Evolutionary conservation across 2,329 filamentous ascomycete species (phyloP), one percentile per base, ranked within the genome.

Genomic region (Periconia digitata): DNA sequence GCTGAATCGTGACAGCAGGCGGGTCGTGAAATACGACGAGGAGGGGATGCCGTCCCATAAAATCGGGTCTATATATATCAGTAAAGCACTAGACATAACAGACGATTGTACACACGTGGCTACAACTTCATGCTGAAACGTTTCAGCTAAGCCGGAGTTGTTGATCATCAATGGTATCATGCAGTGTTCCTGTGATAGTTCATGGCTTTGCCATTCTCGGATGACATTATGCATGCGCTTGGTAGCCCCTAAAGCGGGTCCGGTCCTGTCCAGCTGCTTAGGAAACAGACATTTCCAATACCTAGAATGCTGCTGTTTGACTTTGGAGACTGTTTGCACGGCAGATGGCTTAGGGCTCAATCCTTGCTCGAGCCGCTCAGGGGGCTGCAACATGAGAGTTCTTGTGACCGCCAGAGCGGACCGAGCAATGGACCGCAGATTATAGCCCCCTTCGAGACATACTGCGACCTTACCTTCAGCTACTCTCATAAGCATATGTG

Each of bases 401-500:
- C 85, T 85, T 1, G 90, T 94, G 1, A 99, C 94, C 2, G 92
- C 90, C 4, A 96, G 80, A 1, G 94, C 92, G 4, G 94, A 97
- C 48, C 89, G 85, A 0, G 94, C 95, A 49, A 99, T 99, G 0
- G 94, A 94, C 40, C 85, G 79, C 20, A 99, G 83, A 62, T 97
- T 97, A 72, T 99, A 99, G 8, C 94, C 94, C 18, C 94, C 94
- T 71, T 99, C 94, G 2, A 99, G 79, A 66, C 92, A 96, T 8
- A 96, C 92, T 2, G 90, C 89, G 13, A 99, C 81, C 66, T 92
- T 96, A 22, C 94, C 94, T 38, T 85, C 81, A 0, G 94, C 92
- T 17, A 99, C 79, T 2, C 90, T 91, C 92, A 96, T 97, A 40
- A 99, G 82, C 92, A 97, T 96, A 67, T 96, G 91, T 15, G 94